A percentile compares a stretch with the other conserved stretches of the same genome.
Conservation (phyloP, 306 rosid species). For the Quercus parvula region DNA sequence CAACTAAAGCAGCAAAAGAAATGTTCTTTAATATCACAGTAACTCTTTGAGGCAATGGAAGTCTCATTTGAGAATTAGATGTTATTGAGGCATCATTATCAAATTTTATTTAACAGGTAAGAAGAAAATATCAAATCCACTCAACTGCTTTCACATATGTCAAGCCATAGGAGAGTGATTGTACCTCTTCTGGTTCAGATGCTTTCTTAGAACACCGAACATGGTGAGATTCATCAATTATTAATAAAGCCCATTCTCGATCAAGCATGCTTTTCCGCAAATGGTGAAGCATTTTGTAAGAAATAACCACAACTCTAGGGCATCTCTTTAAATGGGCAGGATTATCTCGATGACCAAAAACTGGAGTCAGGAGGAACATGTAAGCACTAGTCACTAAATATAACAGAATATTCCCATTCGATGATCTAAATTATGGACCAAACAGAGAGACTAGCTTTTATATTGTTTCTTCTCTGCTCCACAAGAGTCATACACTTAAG, state of each 20-base stretch:
- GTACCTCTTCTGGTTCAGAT: slow-evolving; percentile 85
- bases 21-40: background rate
- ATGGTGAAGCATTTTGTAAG: slow-evolving; percentile 90
- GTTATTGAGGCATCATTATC: background rate
- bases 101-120: background rate
- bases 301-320: slow-evolving; percentile 85
- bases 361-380: slow-evolving; percentile 41
- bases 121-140: background rate
- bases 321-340: slow-evolving; percentile 63
- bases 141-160: background rate
- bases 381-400: slow-evolving; percentile 12
- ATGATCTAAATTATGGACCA: slow-evolving; percentile 10
- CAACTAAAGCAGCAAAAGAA: background rate
- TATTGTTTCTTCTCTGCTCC: background rate
- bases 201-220: slow-evolving; percentile 76
- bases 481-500: background rate
- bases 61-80: background rate
- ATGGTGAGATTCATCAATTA: slow-evolving; percentile 96
- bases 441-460: background rate
- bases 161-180: slow-evolving; percentile 14
- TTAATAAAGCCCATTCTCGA: slow-evolving; percentile 74
- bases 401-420: slow-evolving; percentile 1
- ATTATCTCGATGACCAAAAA: slow-evolving; percentile 87
- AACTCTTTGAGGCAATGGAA: background rate
- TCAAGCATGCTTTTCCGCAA: slow-evolving; percentile 78